These are phyloP conservation scores for Coemansia javaensis DNA, from an alignment of 192 early-diverging fungal species.

Conservation along the genomic window DNA sequence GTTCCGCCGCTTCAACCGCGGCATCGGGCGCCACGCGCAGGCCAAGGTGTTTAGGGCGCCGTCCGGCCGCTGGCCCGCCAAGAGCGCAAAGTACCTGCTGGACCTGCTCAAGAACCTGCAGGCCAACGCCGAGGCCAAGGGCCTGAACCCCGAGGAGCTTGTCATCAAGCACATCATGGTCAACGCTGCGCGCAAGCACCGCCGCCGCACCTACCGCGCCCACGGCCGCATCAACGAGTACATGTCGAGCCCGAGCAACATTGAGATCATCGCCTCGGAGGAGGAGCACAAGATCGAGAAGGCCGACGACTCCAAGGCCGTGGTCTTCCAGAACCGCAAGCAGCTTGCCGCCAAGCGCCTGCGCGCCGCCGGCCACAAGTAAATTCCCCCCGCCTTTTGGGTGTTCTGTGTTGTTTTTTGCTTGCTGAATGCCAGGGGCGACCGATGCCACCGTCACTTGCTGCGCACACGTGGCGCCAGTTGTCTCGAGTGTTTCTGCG, in stretches of 20 bases:
- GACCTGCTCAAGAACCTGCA: slow-evolving; percentile 96
- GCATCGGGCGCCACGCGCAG: slow-evolving; percentile 96
- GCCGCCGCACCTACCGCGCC: slow-evolving; percentile 96
- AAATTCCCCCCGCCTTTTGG: slow-evolving; percentile 5
- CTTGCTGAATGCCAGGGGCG: no score
- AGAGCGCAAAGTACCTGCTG: slow-evolving; percentile 90
- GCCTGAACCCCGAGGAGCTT: slow-evolving; percentile 81
- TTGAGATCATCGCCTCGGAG: slow-evolving; percentile 92
- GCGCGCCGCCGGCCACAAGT: slow-evolving; percentile 36
- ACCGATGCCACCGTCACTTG: no score
- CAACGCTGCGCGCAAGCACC: slow-evolving; percentile 96
- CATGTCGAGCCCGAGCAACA: slow-evolving; percentile 93
- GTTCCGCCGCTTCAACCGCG: slow-evolving; percentile 95
- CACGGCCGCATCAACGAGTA: slow-evolving; percentile 97
- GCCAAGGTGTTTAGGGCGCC: slow-evolving; percentile 84
- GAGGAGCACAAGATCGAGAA: slow-evolving; percentile 80
- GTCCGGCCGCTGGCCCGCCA: slow-evolving; percentile 94
- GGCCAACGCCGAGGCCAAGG: slow-evolving; percentile 96
- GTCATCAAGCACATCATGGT: slow-evolving; percentile 95
- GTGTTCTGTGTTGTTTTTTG: background rate
- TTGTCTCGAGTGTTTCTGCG: no score
- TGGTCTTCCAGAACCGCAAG: slow-evolving; percentile 49
- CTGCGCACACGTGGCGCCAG: no score
- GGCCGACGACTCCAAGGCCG: slow-evolving; percentile 50
- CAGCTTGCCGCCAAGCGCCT: slow-evolving; percentile 44